These are phyloP conservation scores for Solanum pimpinellifolium DNA, from an alignment of 257 asterid genomes.

Conservation along the genomic window DNA sequence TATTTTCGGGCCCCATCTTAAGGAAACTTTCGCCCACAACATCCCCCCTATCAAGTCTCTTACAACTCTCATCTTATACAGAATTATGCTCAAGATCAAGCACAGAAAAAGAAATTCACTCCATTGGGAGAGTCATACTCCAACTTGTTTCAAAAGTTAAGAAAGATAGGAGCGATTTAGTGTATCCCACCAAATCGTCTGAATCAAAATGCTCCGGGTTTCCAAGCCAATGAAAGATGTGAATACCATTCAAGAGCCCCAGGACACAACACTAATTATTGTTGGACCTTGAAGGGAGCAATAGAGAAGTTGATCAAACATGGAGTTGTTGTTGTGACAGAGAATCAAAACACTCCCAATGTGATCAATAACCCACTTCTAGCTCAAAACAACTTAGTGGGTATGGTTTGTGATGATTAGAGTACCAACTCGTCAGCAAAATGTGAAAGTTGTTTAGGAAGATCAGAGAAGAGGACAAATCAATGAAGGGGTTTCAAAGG, in stretches of 20 bases:
- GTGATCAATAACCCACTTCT: no score
- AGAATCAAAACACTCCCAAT: no score
- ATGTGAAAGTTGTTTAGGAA: no score
- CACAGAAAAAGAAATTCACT: background rate
- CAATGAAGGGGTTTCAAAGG: no score
- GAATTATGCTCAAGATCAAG: background rate
- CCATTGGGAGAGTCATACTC: background rate
- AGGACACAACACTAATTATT: no score
- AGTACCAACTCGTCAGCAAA: no score
- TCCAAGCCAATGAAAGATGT: background rate
- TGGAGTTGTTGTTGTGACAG: no score
- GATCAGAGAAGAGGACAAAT: no score
- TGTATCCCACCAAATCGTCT: background rate
- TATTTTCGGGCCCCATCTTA: rapidly evolving
- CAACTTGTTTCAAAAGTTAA: background rate
- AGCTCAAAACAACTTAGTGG: no score
- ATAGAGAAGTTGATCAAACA: no score
- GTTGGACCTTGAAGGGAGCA: no score
- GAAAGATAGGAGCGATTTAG: background rate
- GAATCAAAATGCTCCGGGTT: background rate
- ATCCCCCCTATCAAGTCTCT: background rate
- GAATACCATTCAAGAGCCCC: background rate
- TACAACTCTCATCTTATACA: rapidly evolving
- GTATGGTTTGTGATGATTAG: no score
- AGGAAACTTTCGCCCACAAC: background rate